Base-by-base conservation (phyloP, 768 basidiomycete genomes). In the Tylopilus sp. region DNA sequence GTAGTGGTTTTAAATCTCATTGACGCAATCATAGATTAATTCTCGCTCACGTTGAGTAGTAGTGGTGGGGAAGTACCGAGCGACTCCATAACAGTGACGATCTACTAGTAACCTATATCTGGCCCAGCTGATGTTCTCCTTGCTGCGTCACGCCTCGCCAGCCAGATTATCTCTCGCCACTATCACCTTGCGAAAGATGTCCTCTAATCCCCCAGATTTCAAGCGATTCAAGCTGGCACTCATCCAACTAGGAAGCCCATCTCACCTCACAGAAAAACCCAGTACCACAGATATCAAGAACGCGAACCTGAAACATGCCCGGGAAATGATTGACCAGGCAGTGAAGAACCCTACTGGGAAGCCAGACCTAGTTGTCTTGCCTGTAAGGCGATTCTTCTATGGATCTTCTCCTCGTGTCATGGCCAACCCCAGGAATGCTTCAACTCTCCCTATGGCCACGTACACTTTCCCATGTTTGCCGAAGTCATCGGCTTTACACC, bases 161-260 rank as follows among this genome's bases (percentile, higher is more conserved):
- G 39, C 33, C 30, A 50, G 33, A 49, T 28, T 31, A 33, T 33
- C 47, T 15, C 26, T 44, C 48, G 30, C 15, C 22, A 31, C 25
- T 28, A 21, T 9, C 30, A n/a, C 44, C 8, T 40, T 38, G 42
- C 59, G 57, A 55, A 38, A 58, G 23, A 69, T 71, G 68, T 59
- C 64, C 47, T 57, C 56, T 30, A 48, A 52, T 3, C 75, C 76
- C 1, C 63, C 62, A 26, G 50, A 70, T 3, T 76, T 90, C 67
- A 85, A 81, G 59, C 77, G 83, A 2, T 98, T 98, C 71, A 86
- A 78, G 18, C 78, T 99, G 47, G 92, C 95, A 1, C 77, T 98
- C 41, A 81, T 98, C 50, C 97, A 99, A 68, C 80, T 99, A 4
- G 91, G 91, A n/a, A 73, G 73, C 47, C 73, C 90, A 31, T 78